Percentiles rank a stretch among this genome's conserved stretches.
Conservation (phyloP, 371 early-diverging fungal species). For the Vairimorpha ceranae region DNA sequence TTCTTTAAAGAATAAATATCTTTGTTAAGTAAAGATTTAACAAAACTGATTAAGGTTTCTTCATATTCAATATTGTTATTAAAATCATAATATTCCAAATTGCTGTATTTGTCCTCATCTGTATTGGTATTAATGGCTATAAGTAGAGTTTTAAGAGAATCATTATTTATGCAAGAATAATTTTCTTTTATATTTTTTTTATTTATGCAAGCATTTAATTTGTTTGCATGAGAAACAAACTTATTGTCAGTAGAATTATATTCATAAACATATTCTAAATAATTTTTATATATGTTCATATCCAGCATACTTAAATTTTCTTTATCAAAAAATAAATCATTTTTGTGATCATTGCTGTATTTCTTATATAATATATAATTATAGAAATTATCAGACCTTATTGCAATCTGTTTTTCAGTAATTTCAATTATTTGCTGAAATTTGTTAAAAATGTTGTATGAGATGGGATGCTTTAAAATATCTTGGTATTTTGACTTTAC, state of each 20-base stretch:
- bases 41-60: background rate
- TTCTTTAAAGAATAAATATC: background rate
- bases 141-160: background rate
- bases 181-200: background rate
- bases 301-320: background rate
- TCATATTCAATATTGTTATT: background rate
- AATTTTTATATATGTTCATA: background rate
- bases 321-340: slow-evolving; percentile 4
- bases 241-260: slow-evolving; percentile 10
- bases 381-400: slow-evolving; percentile 11
- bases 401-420: background rate
- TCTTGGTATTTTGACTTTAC: slow-evolving; percentile 9
- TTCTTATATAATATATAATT: slow-evolving; percentile 29
- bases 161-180: background rate
- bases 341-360: background rate
- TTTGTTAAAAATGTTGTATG: slow-evolving; percentile 10
- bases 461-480: background rate
- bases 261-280: slow-evolving; percentile 5
- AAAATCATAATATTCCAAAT: background rate
- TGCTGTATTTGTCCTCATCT: background rate
- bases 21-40: background rate
- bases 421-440: background rate
- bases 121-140: background rate
- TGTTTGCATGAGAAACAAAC: background rate
- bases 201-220: background rate